A percentile compares a stretch with the other conserved stretches of the same genome.
These are phyloP conservation scores for Raddia guianensis DNA, from an alignment of 176 grass and related monocot genomes.

Conservation along the genomic window DNA sequence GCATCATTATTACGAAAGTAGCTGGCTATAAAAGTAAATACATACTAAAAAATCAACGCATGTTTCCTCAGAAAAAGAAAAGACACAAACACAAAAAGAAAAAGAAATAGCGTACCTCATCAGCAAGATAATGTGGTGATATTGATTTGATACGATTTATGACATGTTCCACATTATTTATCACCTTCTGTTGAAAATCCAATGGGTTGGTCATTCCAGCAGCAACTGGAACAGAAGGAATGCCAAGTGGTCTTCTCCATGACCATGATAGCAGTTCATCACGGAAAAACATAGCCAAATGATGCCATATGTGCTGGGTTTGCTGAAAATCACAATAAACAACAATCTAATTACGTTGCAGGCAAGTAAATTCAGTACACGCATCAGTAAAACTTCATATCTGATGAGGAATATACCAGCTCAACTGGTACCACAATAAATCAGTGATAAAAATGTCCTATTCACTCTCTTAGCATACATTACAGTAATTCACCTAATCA, in stretches of 20 bases:
- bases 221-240: constrained; percentile 70
- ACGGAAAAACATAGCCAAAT: constrained; percentile 99
- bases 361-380: constrained; percentile 11
- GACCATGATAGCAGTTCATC: constrained; percentile 99
- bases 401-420: constrained; percentile 6
- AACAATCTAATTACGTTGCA: constrained; percentile 28
- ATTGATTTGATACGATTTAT: constrained; percentile 81
- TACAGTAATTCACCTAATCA: constrained; percentile 15
- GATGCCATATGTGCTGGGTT: constrained; percentile 98
- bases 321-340: constrained; percentile 61
- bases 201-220: constrained; percentile 69
- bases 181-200: constrained; percentile 96
- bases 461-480: constrained; percentile 11
- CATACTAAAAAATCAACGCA: not conserved
- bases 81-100: not conserved
- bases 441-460: not conserved
- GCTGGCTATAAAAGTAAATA: not conserved
- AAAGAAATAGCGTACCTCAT: constrained; percentile 66
- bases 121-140: constrained; percentile 83
- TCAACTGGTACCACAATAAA: constrained; percentile 2
- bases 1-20: constrained; percentile 11
- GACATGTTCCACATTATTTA: constrained; percentile 87
- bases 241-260: constrained; percentile 92
- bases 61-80: not conserved
- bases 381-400: not conserved